Evolutionary conservation across 2,329 filamentous ascomycete species (phyloP).

Genomic region (Talaromyces amestolkiae): DNA sequence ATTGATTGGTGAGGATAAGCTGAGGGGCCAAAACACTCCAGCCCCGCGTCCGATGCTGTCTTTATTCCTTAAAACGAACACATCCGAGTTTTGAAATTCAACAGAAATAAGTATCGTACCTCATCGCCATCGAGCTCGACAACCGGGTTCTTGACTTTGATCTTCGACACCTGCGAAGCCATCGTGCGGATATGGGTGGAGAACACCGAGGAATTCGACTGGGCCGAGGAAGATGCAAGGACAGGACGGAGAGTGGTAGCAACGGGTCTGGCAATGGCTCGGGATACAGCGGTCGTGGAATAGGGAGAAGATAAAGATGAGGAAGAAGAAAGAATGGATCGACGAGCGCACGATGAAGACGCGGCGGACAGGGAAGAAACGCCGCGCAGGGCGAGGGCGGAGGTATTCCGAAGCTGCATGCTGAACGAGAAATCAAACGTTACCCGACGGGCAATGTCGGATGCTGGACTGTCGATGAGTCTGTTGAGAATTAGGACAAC

Average conservation of each 20-base stretch:
- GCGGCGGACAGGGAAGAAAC: slow-evolving; percentile 33
- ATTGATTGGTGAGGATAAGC: slow-evolving; percentile 22
- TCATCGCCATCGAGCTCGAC: slow-evolving; percentile 92
- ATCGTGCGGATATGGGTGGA: slow-evolving; percentile 44
- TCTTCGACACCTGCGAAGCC: slow-evolving; percentile 65
- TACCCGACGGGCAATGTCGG: slow-evolving; percentile 7
- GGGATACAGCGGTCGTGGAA: slow-evolving; percentile 28
- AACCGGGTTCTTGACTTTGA: slow-evolving; percentile 98
- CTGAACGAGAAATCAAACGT: neutral
- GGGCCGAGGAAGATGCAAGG: neutral
- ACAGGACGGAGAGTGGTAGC: slow-evolving; percentile 1
- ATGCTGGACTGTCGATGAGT: neutral
- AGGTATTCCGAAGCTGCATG: slow-evolving; percentile 22
- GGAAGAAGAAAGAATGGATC: slow-evolving; percentile 23
- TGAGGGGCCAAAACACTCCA: slow-evolving; percentile 19
- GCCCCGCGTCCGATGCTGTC: slow-evolving; percentile 13
- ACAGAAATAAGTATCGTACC: slow-evolving; percentile 28
- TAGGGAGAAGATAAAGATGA: slow-evolving; percentile 8
- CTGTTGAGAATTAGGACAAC: neutral
- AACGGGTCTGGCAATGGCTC: neutral
- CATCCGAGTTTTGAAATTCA: neutral
- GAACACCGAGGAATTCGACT: neutral
- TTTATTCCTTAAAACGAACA: slow-evolving; percentile 16
- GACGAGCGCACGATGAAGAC: slow-evolving; percentile 29
- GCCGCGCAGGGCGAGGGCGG: slow-evolving; percentile 38